These are phyloP conservation scores for Eucalyptus albens DNA, from an alignment of 345 rosid species.

Conservation along the genomic window DNA sequence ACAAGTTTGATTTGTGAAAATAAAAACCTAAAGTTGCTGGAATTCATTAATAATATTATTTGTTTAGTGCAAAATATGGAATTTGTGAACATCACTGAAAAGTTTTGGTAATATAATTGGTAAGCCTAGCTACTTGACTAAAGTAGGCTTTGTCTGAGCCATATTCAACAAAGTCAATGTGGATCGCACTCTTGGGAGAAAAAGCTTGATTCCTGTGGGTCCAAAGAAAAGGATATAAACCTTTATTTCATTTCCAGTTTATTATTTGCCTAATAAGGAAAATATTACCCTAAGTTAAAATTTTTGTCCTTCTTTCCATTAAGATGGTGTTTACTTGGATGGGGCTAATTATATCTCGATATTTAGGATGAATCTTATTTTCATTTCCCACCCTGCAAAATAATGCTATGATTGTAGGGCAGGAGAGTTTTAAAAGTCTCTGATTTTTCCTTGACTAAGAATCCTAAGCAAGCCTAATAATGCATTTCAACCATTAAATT, in stretches of 20 bases:
- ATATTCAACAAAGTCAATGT: not conserved
- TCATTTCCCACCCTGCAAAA: not conserved
- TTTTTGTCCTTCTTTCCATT: not conserved
- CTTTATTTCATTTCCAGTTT: not conserved
- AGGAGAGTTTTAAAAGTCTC: not conserved
- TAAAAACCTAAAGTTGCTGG: not conserved
- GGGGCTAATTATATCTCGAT: not conserved
- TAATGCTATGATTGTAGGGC: not conserved
- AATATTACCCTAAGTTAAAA: not conserved
- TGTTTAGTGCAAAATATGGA: not conserved
- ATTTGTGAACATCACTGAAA: not conserved
- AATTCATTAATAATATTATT: not conserved
- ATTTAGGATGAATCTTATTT: not conserved
- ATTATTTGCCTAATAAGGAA: not conserved
- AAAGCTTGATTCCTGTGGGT: not conserved
- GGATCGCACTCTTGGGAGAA: not conserved
- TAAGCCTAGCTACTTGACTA: not conserved
- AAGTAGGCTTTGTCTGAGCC: not conserved
- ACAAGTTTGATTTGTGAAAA: not conserved
- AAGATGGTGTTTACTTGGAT: not conserved
- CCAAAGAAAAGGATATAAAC: not conserved
- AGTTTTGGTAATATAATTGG: not conserved
- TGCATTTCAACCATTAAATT: not conserved
- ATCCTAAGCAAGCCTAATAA: not conserved
- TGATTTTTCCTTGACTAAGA: not conserved